A percentile compares a stretch with the other conserved stretches of the same genome.
Conservation (phyloP, 139 green algal species). For the Microglena sp. region DNA sequence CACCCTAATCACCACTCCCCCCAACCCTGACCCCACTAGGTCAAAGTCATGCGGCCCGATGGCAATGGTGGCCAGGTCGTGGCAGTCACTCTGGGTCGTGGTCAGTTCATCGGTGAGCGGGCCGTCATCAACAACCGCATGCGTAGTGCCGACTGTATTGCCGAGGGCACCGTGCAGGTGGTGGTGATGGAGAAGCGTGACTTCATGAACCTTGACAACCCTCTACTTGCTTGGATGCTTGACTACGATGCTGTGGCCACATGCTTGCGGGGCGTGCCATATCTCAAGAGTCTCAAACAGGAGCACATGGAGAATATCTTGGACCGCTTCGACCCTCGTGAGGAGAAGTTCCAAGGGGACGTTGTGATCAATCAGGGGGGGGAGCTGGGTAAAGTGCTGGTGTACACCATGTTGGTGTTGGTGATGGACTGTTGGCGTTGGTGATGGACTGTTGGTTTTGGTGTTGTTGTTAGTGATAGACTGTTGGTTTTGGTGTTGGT, state of each 20-base stretch:
- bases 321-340: slow-evolving; percentile 49
- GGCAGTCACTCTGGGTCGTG: slow-evolving; percentile 47
- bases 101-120: slow-evolving; percentile 65
- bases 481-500: no score
- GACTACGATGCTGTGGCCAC: slow-evolving; percentile 57
- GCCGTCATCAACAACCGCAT: slow-evolving; percentile 68
- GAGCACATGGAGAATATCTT: slow-evolving; percentile 56
- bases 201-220: slow-evolving; percentile 63
- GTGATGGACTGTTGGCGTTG: no score
- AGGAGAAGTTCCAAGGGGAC: slow-evolving; percentile 40
- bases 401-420: no score
- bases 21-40: slow-evolving; percentile 20
- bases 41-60: slow-evolving; percentile 44
- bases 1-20: no score
- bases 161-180: slow-evolving; percentile 36
- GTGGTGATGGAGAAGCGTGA: slow-evolving; percentile 13
- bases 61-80: slow-evolving; percentile 40
- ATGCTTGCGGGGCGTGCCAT: not conserved
- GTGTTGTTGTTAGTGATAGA: no score
- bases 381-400: no score
- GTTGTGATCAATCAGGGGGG: slow-evolving; percentile 42
- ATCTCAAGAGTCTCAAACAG: slow-evolving; percentile 45
- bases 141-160: slow-evolving; percentile 60
- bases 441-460: no score
- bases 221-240: slow-evolving; percentile 65